Evolutionary conservation across 768 basidiomycete genomes (phyloP).

Genomic region (Pleurotus tuber-regium): DNA sequence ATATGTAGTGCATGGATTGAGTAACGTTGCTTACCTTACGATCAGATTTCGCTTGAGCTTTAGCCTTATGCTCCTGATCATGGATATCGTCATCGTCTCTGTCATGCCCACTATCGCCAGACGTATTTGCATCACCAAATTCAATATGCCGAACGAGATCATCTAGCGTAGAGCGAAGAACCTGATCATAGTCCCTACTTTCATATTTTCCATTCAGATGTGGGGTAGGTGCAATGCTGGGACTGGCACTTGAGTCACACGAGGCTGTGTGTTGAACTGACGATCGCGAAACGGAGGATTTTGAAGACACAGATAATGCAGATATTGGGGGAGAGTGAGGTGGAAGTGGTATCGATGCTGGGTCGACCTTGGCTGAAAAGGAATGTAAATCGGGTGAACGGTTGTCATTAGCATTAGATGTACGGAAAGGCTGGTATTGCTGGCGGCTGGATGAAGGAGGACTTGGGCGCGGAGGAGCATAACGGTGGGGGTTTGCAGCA

Average conservation of each 20-base stretch:
- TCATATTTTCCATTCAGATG: slow-evolving; percentile 6
- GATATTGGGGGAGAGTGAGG: slow-evolving; percentile 73
- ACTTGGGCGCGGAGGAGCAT: slow-evolving; percentile 30
- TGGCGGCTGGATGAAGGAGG: slow-evolving; percentile 27
- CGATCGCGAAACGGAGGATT: slow-evolving; percentile 61
- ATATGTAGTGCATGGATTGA: too few species aligned
- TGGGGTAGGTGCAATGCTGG: slow-evolving; percentile 25
- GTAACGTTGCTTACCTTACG: slow-evolving; percentile 71
- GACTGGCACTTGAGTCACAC: slow-evolving; percentile 23
- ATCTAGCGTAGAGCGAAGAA: slow-evolving; percentile 36
- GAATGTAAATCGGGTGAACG: slow-evolving; percentile 21
- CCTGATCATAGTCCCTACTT: slow-evolving; percentile 18
- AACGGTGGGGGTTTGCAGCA: slow-evolving; percentile 61
- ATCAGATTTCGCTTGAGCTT: slow-evolving; percentile 78
- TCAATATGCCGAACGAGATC: slow-evolving; percentile 39
- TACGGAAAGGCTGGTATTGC: slow-evolving; percentile 29
- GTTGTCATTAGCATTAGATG: slow-evolving; percentile 14
- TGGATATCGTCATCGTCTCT: slow-evolving; percentile 32
- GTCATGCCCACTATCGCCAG: slow-evolving; percentile 26
- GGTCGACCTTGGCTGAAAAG: slow-evolving; percentile 48
- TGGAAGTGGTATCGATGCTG: slow-evolving; percentile 55
- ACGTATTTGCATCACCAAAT: slow-evolving; percentile 23
- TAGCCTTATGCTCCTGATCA: slow-evolving; percentile 42
- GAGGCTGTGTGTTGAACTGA: slow-evolving; percentile 43
- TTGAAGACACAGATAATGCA: slow-evolving; percentile 73